Evolutionary conservation across 768 basidiomycete species (phyloP), one percentile per base, ranked within the genome.

Genomic region (Leccinum variicolor): DNA sequence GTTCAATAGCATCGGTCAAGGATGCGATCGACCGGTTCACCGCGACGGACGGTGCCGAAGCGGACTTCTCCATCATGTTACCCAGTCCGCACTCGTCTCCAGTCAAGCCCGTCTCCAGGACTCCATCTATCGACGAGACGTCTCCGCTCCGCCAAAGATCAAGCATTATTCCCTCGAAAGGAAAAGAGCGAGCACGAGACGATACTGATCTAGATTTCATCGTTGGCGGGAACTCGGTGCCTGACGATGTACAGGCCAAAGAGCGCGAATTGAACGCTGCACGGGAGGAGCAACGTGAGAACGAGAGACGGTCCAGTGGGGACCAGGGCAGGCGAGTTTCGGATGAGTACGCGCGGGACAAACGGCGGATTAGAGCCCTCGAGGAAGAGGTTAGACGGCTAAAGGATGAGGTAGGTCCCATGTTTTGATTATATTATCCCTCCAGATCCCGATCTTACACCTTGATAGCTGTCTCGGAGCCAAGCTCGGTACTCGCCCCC

Each of bases 321-420:
- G 77, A 78, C 23, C 76, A 74, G 46, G 59, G 55, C 39, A 66
- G 59, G 23, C 53, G 61, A 7, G 62, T 61, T 31, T 59, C 64
- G 29, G 70, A 73, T 23, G 87, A 85, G 61, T 77, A 77, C 29
- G 75, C 75, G 15, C 70, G 70, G 26, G 87, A 90, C 64, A 86
- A 87, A 66, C 83, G 79, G 55, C 78, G 79, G 52, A 90, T 92
- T 29, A 76, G 72, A 60, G 72, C 75, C 56, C 76, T 92, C 5
- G 88, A 91, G 64, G 80, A 81, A 50, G 90, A 92, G 66, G 82
- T 90, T 39, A 72, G 71, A 45, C 66, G 76, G 45, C 72, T 90
- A 56, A 84, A 77, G 61, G 79, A 81, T 64, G 84, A 86, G 79
- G 86, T 84, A 49, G 13, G 57, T 50, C 19, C 5, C 4, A 6